A percentile compares a stretch with the other conserved stretches of the same genome.
These are phyloP conservation scores for Amphicarpaea edgeworthii DNA, from an alignment of 306 rosid species.

Conservation along the genomic window DNA sequence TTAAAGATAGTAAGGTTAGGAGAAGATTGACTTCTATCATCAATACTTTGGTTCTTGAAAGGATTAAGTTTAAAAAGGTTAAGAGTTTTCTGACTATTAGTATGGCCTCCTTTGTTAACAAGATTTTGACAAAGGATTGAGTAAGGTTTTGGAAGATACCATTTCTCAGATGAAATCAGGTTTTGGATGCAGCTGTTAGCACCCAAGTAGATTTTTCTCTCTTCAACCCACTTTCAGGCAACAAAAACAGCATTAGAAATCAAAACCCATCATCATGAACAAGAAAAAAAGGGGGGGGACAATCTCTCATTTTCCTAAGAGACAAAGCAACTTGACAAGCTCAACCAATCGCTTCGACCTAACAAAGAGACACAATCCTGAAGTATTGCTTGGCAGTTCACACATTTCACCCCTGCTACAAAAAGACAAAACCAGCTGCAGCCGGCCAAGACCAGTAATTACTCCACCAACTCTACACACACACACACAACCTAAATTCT, in stretches of 20 bases:
- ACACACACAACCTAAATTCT: constrained; percentile 6
- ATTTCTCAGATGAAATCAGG: not conserved
- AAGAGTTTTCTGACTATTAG: not conserved
- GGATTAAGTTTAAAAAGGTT: not conserved
- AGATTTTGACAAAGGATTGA: not conserved
- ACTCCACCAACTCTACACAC: constrained; percentile 31
- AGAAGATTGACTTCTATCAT: not conserved
- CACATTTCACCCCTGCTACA: not conserved
- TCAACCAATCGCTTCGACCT: not conserved
- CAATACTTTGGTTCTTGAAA: not conserved
- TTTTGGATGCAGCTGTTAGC: constrained; percentile 2
- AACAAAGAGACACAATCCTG: not conserved
- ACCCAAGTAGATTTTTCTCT: not conserved
- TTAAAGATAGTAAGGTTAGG: not conserved
- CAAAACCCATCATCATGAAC: not conserved
- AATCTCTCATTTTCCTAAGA: not conserved
- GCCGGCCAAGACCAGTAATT: constrained; percentile 8
- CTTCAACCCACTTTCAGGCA: constrained; percentile 19
- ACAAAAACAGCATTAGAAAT: not conserved
- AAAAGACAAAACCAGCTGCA: constrained; percentile 3
- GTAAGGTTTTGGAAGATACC: not conserved
- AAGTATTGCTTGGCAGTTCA: not conserved
- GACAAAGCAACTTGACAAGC: constrained; percentile 7
- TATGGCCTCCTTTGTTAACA: not conserved
- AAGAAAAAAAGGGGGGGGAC: not conserved